These are phyloP conservation scores for Apophysomyces trapeziformis DNA, from an alignment of 371 early-diverging fungal genomes.

Conservation along the genomic window DNA sequence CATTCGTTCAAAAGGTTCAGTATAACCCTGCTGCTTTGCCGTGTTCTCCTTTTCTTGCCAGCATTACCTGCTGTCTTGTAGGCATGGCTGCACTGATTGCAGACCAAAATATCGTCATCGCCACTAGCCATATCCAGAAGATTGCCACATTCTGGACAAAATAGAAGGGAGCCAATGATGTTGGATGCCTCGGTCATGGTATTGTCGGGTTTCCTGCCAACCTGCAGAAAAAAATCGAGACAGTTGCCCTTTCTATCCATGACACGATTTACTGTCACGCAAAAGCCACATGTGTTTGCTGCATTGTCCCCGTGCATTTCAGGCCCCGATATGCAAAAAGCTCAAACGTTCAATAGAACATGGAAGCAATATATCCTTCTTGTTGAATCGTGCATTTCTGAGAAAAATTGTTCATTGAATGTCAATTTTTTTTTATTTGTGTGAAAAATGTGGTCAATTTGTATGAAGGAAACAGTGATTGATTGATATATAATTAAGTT, in stretches of 20 bases:
- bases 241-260: not conserved
- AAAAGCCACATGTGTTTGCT: not conserved
- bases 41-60: not conserved
- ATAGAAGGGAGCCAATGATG: slow-evolving; percentile 72
- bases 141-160: slow-evolving; percentile 89
- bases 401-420: too few relatives aligned
- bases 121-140: slow-evolving; percentile 82
- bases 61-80: slow-evolving; percentile 65
- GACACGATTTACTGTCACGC: not conserved
- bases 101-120: slow-evolving; percentile 74
- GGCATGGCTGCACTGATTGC: slow-evolving; percentile 78
- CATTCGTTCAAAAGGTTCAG: not conserved
- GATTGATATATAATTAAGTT: too few relatives aligned
- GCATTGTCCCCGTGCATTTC: too few relatives aligned
- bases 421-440: too few relatives aligned
- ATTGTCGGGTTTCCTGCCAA: not conserved
- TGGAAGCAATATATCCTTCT: too few relatives aligned
- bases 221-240: not conserved
- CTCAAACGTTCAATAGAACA: too few relatives aligned
- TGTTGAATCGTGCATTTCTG: too few relatives aligned
- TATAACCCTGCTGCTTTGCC: too few relatives aligned
- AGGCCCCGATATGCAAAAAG: too few relatives aligned
- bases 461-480: too few relatives aligned
- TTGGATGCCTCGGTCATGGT: slow-evolving; percentile 22
- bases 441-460: too few relatives aligned